Percentiles rank a stretch among this genome's conserved stretches.
These are phyloP conservation scores for Termitomyces heimii DNA, from an alignment of 768 basidiomycete genomes.

Conservation along the genomic window DNA sequence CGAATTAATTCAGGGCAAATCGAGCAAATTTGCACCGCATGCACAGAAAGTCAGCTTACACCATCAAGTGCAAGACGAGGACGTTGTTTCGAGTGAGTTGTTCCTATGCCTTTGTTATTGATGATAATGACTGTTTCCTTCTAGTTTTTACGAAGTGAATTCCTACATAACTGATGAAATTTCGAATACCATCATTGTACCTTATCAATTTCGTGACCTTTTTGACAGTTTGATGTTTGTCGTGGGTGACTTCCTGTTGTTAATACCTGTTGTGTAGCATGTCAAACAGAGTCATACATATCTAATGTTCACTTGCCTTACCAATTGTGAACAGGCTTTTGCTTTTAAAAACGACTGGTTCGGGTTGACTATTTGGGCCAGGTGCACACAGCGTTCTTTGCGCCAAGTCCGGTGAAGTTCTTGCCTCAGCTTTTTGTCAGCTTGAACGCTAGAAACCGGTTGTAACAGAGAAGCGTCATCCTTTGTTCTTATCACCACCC, in stretches of 20 bases:
- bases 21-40: conserved; percentile 89
- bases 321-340: no score
- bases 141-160: conserved; percentile 26
- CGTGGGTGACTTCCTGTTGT: no score
- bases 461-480: background rate
- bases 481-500: background rate
- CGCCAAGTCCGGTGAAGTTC: background rate
- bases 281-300: no score
- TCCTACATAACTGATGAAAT: background rate
- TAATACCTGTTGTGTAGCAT: no score
- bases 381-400: background rate
- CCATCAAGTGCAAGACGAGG: conserved; percentile 83
- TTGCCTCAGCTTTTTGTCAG: background rate
- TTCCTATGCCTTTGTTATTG: background rate
- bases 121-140: background rate
- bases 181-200: background rate
- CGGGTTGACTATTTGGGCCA: no score
- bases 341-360: no score
- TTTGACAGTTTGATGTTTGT: background rate
- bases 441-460: background rate
- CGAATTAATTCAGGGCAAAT: conserved; percentile 60
- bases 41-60: conserved; percentile 88
- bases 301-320: no score
- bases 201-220: background rate
- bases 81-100: conserved; percentile 80